Evolutionary conservation across 371 early-diverging fungal species (phyloP), one percentile per base, ranked within the genome.

Genomic region (Nematocida sp.): DNA sequence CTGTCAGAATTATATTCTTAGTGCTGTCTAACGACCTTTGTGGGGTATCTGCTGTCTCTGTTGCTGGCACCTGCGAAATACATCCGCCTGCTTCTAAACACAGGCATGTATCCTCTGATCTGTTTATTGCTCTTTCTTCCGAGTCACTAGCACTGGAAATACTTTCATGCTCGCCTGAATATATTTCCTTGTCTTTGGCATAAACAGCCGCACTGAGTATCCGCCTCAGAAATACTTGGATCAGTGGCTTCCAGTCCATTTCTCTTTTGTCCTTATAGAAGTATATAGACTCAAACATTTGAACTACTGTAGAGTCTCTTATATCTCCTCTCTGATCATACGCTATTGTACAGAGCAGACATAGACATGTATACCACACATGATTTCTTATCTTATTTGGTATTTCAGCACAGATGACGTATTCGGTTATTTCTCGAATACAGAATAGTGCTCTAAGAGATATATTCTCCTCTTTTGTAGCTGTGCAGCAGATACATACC

Each of bases 131-230:
- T 13, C 17, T n/a, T 46, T 9, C n/a, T 11, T 61, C 63, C 5
- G 11, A 21, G 19, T 35, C 40, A 0, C 53, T 29, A 11, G 19
- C 49, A 13, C 52, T 52, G 13, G 51, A 38, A 23, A n/a, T 55
- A 3, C 29, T 52, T 7, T 63, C 53, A 31, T 70, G 52, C 35
- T 70, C 74, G 2, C 74, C 74, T n/a, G 74, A 55, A 61, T 70
- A 70, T 46, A 70, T 70, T 60, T 70, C 74, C 37, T 52, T 58
- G 17, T 70, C 74, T 35, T 70, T 70, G 2, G 58, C 53, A 29
- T 70, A 70, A 19, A 70, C 58, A 5, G 74, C 55, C 17, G 74
- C 74, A 35, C 67, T 13, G 4, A 70, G 74, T 2, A 70, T 15
- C 9, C 58, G 13, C 37, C 43, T 70, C 11, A 70, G 43, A 29